Percentiles rank a stretch among this genome's conserved stretches.
These are phyloP conservation scores for Anthoceros angustus DNA, from an alignment of 225 moss, liverwort and hornwort genomes.

Conservation along the genomic window DNA sequence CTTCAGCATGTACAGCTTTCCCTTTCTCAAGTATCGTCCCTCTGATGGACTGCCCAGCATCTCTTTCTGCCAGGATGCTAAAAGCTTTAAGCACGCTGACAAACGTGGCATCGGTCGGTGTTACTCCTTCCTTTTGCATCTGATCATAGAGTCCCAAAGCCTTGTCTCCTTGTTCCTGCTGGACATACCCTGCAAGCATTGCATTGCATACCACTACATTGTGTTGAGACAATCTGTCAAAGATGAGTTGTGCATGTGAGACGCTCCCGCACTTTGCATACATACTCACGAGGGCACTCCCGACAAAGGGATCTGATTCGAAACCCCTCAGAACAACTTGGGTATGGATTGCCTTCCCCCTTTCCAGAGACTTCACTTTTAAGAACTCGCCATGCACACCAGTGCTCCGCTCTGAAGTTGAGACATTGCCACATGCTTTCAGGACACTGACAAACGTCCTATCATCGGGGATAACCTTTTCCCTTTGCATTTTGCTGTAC, in stretches of 20 bases:
- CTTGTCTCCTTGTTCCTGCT: background rate
- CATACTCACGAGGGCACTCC: background rate
- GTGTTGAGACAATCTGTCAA: background rate
- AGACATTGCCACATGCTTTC: too few species aligned
- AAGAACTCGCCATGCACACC: too few species aligned
- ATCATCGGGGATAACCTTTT: too few species aligned
- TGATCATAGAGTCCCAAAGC: background rate
- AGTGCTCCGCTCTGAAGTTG: too few species aligned
- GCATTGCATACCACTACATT: background rate
- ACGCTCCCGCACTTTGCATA: background rate
- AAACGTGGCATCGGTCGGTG: background rate
- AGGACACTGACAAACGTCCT: too few species aligned
- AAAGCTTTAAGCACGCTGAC: background rate
- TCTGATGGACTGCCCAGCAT: too few species aligned
- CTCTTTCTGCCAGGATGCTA: background rate
- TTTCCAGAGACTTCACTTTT: too few species aligned
- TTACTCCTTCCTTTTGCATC: background rate
- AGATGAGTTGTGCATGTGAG: background rate
- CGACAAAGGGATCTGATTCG: background rate
- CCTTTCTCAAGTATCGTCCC: background rate
- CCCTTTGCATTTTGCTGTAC: too few species aligned
- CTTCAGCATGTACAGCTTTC: background rate
- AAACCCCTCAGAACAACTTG: background rate
- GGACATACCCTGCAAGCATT: background rate
- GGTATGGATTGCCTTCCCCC: background rate